Evolutionary conservation across 805 yeast species (phyloP).

Genomic region (Sugiyamaella smithiae): DNA sequence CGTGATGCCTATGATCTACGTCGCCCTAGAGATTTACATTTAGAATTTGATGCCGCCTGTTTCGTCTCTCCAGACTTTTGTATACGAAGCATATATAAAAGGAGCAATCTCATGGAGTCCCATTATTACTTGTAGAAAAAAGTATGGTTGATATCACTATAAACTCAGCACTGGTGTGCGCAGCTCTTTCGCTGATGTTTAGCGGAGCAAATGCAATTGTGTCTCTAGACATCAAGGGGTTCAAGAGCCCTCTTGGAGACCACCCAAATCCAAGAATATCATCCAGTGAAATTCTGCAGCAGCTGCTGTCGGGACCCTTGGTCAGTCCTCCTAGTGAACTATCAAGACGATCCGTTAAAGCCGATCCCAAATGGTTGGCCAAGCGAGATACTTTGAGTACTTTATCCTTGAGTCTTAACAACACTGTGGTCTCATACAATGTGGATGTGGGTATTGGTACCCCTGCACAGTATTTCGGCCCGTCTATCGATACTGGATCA

Average conservation of each 20-base stretch:
- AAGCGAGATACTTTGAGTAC: not conserved
- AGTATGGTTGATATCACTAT: too few relatives aligned
- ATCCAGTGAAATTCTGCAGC: not conserved
- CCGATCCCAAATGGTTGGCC: not conserved
- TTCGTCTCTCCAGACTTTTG: too few relatives aligned
- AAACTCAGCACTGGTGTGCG: not conserved
- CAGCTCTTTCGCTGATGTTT: not conserved
- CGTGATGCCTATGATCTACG: too few relatives aligned
- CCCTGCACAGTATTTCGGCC: slow-evolving; percentile 48
- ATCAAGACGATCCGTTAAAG: not conserved
- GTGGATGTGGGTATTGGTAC: slow-evolving; percentile 50
- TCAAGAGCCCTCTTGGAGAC: not conserved
- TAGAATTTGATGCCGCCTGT: too few relatives aligned
- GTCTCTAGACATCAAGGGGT: not conserved
- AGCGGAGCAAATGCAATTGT: not conserved
- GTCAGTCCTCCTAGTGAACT: not conserved
- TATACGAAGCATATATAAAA: too few relatives aligned
- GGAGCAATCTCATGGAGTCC: too few relatives aligned
- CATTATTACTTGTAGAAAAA: too few relatives aligned
- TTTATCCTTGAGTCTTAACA: slow-evolving; percentile 23
- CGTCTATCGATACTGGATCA: slow-evolving; percentile 67
- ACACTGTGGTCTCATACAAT: slow-evolving; percentile 31
- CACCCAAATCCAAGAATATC: not conserved
- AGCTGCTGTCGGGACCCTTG: not conserved
- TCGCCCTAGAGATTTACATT: too few relatives aligned